phyloP scores from a whole-genome alignment of 345 rosid species.

The Aquilaria yunnanensis region DNA sequence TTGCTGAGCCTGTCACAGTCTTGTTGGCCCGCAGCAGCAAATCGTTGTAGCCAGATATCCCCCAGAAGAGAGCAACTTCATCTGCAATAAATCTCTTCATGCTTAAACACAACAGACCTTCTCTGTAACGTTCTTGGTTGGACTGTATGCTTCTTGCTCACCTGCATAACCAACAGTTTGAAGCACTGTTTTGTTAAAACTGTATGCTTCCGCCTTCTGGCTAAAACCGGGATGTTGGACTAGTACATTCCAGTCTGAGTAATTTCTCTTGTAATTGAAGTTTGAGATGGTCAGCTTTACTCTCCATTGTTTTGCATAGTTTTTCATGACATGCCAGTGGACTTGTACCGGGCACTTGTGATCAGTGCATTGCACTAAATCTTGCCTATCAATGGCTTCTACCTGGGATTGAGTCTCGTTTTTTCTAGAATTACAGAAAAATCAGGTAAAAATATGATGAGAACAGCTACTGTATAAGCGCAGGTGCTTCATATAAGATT shows the following conservation, averaged over 20 bases:
- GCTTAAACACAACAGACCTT: background rate
- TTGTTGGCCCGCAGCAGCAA: constrained; percentile 28
- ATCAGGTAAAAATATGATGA: background rate
- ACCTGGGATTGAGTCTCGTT: constrained; percentile 11
- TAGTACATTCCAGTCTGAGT: constrained; percentile 49
- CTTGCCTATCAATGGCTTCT: constrained; percentile 7
- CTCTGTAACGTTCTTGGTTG: too few species aligned
- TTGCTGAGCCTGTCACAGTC: constrained; percentile 27
- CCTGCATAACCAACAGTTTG: constrained; percentile 40
- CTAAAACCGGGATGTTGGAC: constrained; percentile 56
- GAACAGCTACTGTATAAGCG: background rate
- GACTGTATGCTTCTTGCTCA: constrained; percentile 18
- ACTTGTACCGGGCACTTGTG: constrained; percentile 52
- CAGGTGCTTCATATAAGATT: background rate
- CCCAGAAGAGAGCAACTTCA: constrained; percentile 54
- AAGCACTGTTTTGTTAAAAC: constrained; percentile 47
- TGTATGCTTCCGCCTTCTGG: constrained; percentile 25
- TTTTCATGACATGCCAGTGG: constrained; percentile 59
- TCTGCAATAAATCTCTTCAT: constrained; percentile 30
- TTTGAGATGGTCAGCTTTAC: constrained; percentile 48
- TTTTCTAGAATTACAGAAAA: constrained; percentile 23
- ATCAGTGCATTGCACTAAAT: constrained; percentile 43
- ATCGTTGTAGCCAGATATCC: constrained; percentile 28
- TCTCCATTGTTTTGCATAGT: constrained; percentile 40
- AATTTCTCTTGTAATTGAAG: constrained; percentile 41